Conservation (phyloP, 257 asterid genomes). For the Penstemon newberryi region DNA sequence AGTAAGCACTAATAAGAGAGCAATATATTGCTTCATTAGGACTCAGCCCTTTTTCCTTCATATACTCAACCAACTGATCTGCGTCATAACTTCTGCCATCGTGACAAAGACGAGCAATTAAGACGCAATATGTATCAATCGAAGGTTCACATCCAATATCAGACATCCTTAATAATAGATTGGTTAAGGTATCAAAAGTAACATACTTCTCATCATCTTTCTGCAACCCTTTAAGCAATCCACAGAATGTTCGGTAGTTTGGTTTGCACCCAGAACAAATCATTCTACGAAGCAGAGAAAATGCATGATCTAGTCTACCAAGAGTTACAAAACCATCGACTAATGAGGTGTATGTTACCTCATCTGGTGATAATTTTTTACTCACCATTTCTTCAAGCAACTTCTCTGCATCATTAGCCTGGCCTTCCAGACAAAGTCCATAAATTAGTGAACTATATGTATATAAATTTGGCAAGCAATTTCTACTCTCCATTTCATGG, state of each 20-base stretch:
- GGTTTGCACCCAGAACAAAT: constrained; percentile 65
- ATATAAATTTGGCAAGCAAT: constrained; percentile 73
- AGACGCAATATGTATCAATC: constrained; percentile 48
- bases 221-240: constrained; percentile 73
- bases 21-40: constrained; percentile 62
- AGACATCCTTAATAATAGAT: constrained; percentile 63
- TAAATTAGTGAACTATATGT: constrained; percentile 75
- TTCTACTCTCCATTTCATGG: constrained; percentile 62
- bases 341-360: constrained; percentile 75
- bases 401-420: constrained; percentile 58
- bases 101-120: constrained; percentile 63
- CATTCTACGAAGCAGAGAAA: constrained; percentile 64
- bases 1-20: constrained; percentile 66
- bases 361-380: constrained; percentile 64
- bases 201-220: constrained; percentile 45
- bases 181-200: constrained; percentile 41
- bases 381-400: constrained; percentile 63
- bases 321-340: constrained; percentile 68
- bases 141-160: constrained; percentile 66
- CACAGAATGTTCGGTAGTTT: constrained; percentile 64
- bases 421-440: constrained; percentile 75
- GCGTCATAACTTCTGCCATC: constrained; percentile 70
- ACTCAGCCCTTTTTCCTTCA: constrained; percentile 70
- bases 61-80: constrained; percentile 59
- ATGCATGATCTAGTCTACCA: constrained; percentile 66